Percentiles rank a stretch among this genome's conserved stretches.
Evolutionary conservation across 345 rosid species (phyloP).

Genomic region (Euphorbia peplus): DNA sequence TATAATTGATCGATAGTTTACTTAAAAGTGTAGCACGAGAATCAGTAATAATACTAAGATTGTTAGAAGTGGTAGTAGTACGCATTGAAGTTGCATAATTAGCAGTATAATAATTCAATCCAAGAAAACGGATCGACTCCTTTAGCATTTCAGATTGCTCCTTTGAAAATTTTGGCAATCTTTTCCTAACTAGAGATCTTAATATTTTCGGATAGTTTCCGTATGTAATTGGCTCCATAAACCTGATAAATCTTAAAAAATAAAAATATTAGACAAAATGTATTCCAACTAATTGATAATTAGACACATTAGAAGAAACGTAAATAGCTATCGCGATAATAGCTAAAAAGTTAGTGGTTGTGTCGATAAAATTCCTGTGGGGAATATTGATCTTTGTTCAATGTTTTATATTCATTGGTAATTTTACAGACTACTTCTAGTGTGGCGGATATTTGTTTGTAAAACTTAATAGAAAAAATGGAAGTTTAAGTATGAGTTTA

Average conservation of each 20-base stretch:
- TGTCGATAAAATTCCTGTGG: no score
- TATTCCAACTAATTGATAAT: no score
- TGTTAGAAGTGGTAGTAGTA: background rate
- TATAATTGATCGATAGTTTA: constrained; percentile 16
- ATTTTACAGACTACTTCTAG: no score
- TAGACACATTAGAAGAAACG: no score
- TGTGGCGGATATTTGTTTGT: no score
- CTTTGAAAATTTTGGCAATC: constrained; percentile 27
- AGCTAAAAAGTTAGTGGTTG: no score
- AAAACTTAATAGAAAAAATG: no score
- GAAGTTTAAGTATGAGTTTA: no score
- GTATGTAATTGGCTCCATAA: constrained; percentile 32
- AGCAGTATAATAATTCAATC: constrained; percentile 47
- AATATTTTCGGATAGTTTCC: constrained; percentile 46
- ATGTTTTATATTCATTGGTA: no score
- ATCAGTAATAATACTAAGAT: constrained; percentile 37
- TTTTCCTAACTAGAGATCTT: constrained; percentile 27
- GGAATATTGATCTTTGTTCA: no score
- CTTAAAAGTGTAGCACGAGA: constrained; percentile 18
- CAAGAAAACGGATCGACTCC: constrained; percentile 51
- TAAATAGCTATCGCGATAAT: no score
- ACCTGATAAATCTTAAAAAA: constrained; percentile 32
- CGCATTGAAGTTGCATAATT: constrained; percentile 30
- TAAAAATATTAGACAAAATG: no score
- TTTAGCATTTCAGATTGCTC: constrained; percentile 30